Percentiles rank a stretch among this genome's conserved stretches.
These are phyloP conservation scores for Ophiocordyceps camponoti-saundersi DNA, from an alignment of 2,329 filamentous ascomycete species.

Conservation along the genomic window DNA sequence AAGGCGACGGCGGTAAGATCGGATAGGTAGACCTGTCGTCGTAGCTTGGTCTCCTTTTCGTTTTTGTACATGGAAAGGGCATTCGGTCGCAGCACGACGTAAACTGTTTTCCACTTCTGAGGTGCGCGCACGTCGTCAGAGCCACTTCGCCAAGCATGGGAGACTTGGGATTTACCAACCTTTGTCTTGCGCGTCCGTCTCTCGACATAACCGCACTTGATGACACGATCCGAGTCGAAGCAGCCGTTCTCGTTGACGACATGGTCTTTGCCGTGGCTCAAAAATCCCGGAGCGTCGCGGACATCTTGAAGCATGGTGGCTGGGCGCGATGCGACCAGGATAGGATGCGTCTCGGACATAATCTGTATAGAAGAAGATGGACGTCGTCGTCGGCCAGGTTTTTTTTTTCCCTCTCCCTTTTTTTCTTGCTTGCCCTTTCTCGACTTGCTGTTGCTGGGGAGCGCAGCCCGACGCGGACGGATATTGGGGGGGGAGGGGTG, in stretches of 20 bases:
- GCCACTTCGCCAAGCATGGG: too few species aligned
- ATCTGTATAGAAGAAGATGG: background rate
- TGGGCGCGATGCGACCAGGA: background rate
- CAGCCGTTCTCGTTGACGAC: slow-evolving; percentile 70
- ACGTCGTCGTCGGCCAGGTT: background rate
- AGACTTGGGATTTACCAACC: slow-evolving; percentile 27
- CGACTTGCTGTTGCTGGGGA: background rate
- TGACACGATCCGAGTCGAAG: slow-evolving; percentile 86
- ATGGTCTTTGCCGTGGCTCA: slow-evolving; percentile 4
- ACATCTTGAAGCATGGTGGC: slow-evolving; percentile 1
- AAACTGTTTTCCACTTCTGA: slow-evolving; percentile 78
- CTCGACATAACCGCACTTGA: slow-evolving; percentile 74
- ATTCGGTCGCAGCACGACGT: slow-evolving; percentile 79
- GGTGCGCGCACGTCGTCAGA: slow-evolving; percentile 6
- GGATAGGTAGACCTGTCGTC: slow-evolving; percentile 72
- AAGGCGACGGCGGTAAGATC: slow-evolving; percentile 84
- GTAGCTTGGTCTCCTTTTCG: slow-evolving; percentile 73
- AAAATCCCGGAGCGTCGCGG: slow-evolving; percentile 5
- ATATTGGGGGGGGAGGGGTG: background rate
- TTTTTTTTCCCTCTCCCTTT: too few species aligned
- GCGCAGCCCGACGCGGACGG: background rate
- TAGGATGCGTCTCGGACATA: background rate
- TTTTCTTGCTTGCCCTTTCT: too few species aligned
- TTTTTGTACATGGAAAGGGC: slow-evolving; percentile 87
- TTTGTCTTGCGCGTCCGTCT: slow-evolving; percentile 91